phyloP scores from a whole-genome alignment of 2,329 filamentous ascomycete species.

The Penicillium digitatum region DNA sequence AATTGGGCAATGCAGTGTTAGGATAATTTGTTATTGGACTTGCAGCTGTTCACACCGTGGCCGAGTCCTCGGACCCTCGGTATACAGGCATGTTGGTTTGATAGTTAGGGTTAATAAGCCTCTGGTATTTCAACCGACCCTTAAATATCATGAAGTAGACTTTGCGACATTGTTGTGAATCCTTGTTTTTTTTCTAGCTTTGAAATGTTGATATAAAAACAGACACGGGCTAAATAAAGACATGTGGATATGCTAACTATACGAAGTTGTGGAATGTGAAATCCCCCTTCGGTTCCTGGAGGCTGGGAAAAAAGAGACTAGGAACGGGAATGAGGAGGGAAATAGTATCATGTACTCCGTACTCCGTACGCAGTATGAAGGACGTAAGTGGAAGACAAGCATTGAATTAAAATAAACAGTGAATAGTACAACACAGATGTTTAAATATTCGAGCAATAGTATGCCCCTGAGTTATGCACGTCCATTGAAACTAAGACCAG shows the following conservation, averaged over 20 bases:
- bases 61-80: conserved; percentile 11
- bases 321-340: not conserved
- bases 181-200: not conserved
- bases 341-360: not conserved
- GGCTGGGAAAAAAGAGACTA: conserved; percentile 3
- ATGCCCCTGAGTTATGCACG: conserved; percentile 24
- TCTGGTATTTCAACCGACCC: not conserved
- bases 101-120: not conserved
- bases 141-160: not conserved
- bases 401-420: not conserved
- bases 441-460: not conserved
- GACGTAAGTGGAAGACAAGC: not conserved
- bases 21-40: conserved; percentile 16
- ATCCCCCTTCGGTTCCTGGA: not conserved
- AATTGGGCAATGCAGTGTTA: conserved; percentile 12
- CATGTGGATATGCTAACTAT: not conserved
- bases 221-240: not conserved
- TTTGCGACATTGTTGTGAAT: not conserved
- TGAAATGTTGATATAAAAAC: not conserved
- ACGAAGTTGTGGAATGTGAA: conserved; percentile 1
- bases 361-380: not conserved
- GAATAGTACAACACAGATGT: not conserved
- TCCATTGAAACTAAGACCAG: conserved; percentile 17
- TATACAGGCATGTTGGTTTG: conserved; percentile 5
- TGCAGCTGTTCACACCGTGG: conserved; percentile 1